phyloP scores from a whole-genome alignment of 208 protist genomes.

The Dictyostelium gargantuum region DNA sequence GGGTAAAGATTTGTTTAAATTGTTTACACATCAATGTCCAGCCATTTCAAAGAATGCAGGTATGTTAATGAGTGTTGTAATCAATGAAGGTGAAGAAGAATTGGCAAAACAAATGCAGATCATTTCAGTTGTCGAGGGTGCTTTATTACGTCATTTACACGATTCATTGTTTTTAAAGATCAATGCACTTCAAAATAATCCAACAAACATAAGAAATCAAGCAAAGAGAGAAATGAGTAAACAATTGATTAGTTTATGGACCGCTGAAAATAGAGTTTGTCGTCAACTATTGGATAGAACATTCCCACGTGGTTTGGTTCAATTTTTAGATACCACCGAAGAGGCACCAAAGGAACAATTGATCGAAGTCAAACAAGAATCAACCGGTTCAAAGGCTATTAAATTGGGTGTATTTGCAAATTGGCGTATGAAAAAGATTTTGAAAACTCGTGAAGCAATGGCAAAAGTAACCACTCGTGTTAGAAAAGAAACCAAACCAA shows the following conservation, averaged over 20 bases:
- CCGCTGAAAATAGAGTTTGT: constrained; percentile 85
- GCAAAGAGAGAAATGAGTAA: constrained; percentile 87
- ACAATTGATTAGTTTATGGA: constrained; percentile 90
- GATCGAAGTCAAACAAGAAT: constrained; percentile 82
- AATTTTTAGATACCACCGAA: constrained; percentile 85
- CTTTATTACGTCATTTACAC: constrained; percentile 90
- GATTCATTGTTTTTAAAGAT: constrained; percentile 86
- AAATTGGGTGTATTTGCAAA: constrained; percentile 43
- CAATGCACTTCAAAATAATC: constrained; percentile 53
- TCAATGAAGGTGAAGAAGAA: constrained; percentile 91
- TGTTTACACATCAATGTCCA: constrained; percentile 87
- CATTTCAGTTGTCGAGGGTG: constrained; percentile 88
- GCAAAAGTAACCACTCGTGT: constrained; percentile 24
- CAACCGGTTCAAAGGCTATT: constrained; percentile 80
- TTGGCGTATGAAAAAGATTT: constrained; percentile 83
- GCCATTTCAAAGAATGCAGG: constrained; percentile 89
- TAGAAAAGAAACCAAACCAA: constrained; percentile 57
- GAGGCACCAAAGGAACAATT: constrained; percentile 81
- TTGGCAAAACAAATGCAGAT: constrained; percentile 90
- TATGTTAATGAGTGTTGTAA: constrained; percentile 90
- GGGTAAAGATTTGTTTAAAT: constrained; percentile 86
- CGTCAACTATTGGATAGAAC: constrained; percentile 91
- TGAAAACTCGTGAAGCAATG: constrained; percentile 87
- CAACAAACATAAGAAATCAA: constrained; percentile 64
- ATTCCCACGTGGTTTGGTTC: constrained; percentile 89